Conservation (phyloP, 495 filamentous ascomycete genomes). For the Mytilinidion resinicola region DNA sequence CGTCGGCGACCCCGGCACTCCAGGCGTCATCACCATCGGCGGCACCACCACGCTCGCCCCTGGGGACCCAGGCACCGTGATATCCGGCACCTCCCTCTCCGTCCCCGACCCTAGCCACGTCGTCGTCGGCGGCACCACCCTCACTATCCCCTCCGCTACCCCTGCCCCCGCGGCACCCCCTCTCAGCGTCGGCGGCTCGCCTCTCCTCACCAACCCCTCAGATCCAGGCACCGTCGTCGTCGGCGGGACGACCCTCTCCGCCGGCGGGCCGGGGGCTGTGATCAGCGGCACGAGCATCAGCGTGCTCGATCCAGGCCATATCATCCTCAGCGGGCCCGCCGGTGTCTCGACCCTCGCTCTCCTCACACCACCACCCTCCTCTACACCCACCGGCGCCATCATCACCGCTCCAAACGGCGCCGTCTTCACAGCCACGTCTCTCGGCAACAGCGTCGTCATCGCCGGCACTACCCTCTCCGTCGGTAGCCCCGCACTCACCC, state of each 20-base stretch:
- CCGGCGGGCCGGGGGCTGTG: neutral
- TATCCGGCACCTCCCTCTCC: constrained; percentile 4
- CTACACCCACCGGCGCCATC: constrained; percentile 2
- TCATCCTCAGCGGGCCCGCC: neutral
- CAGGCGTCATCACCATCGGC: constrained; percentile 6
- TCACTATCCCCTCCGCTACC: constrained; percentile 6
- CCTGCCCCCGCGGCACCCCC: neutral
- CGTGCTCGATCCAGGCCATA: neutral
- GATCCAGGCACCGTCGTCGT: neutral
- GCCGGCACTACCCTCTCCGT: constrained; percentile 2
- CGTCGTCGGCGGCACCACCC: constrained; percentile 3
- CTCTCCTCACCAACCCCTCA: neutral
- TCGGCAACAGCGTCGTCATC: constrained; percentile 5
- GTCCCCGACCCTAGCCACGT: constrained; percentile 9
- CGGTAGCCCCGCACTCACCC: constrained; percentile 6
- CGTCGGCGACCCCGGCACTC: constrained; percentile 1
- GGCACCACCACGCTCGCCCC: constrained; percentile 5
- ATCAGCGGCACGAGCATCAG: neutral
- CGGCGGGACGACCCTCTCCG: neutral
- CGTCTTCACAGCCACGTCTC: constrained; percentile 6
- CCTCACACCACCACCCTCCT: neutral
- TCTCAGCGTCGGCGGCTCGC: neutral
- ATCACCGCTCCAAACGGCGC: constrained; percentile 9
- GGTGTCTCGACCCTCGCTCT: neutral
- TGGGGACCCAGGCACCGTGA: constrained; percentile 9